These are phyloP conservation scores for Paspalum notatum DNA, from an alignment of 176 grass and related monocot species.

Conservation along the genomic window DNA sequence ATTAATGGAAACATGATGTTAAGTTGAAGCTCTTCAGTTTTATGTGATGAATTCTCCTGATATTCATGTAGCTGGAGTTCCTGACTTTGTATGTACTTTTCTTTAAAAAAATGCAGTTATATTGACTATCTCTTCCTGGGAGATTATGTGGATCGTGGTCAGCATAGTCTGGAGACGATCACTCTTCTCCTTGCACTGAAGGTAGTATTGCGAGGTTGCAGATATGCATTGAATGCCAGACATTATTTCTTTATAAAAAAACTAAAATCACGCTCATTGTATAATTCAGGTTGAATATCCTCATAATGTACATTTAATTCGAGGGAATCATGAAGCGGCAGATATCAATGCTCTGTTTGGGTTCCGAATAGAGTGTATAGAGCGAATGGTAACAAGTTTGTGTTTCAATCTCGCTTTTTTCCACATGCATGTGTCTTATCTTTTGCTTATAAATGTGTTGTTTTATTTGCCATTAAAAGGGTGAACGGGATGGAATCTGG, in stretches of 20 bases:
- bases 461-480: constrained; percentile 60
- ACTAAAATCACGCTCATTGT: constrained; percentile 16
- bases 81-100: not conserved
- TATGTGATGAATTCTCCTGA: not conserved
- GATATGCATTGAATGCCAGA: not conserved
- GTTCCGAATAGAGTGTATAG: constrained; percentile 97
- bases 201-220: constrained; percentile 46
- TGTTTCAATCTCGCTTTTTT: constrained; percentile 26
- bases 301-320: constrained; percentile 97
- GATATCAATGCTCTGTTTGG: constrained; percentile 99
- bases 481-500: constrained; percentile 98
- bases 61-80: not conserved
- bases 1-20: not conserved
- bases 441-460: not conserved
- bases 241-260: constrained; percentile 16
- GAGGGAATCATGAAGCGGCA: constrained; percentile 97
- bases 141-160: constrained; percentile 98
- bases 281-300: constrained; percentile 88
- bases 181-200: constrained; percentile 98
- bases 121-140: constrained; percentile 99
- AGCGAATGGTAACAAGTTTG: constrained; percentile 78
- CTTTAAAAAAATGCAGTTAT: constrained; percentile 53
- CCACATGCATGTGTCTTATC: constrained; percentile 1
- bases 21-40: constrained; percentile 10
- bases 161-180: constrained; percentile 99